Evolutionary conservation across 768 basidiomycete genomes (phyloP).

Genomic region (Mycena rosella): DNA sequence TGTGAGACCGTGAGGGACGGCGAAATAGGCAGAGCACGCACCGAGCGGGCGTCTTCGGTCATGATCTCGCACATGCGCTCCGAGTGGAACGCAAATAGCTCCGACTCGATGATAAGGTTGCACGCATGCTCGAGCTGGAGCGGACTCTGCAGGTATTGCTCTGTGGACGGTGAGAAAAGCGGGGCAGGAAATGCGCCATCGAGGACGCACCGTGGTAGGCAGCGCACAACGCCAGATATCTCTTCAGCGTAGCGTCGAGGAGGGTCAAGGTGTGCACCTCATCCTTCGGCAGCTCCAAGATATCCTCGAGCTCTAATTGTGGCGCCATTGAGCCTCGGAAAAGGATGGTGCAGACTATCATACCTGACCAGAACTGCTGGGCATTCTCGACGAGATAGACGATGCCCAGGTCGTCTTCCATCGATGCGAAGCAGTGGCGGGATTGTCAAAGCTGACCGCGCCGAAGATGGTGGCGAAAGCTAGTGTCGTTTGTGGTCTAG

Average conservation of each 20-base stretch:
- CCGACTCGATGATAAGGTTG: slow-evolving; percentile 80
- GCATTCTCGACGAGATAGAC: slow-evolving; percentile 86
- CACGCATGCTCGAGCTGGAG: slow-evolving; percentile 90
- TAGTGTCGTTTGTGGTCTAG: too few relatives aligned
- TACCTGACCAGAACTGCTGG: slow-evolving; percentile 94
- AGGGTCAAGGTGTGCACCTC: slow-evolving; percentile 74
- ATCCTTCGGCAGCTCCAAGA: slow-evolving; percentile 74
- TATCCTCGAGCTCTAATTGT: slow-evolving; percentile 86
- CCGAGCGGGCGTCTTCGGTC: slow-evolving; percentile 74
- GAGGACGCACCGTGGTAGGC: slow-evolving; percentile 83
- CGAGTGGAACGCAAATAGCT: slow-evolving; percentile 91
- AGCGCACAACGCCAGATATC: slow-evolving; percentile 84
- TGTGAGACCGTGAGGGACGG: slow-evolving; percentile 25
- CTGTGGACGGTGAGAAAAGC: slow-evolving; percentile 47
- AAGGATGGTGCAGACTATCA: slow-evolving; percentile 42
- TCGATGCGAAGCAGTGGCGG: too few relatives aligned
- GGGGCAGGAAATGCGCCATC: not conserved
- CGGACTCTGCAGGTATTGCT: slow-evolving; percentile 87
- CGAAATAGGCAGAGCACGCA: slow-evolving; percentile 51
- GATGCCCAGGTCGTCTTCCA: slow-evolving; percentile 81
- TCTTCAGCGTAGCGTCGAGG: slow-evolving; percentile 83
- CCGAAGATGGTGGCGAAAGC: too few relatives aligned
- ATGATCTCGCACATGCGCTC: slow-evolving; percentile 91
- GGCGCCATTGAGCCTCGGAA: slow-evolving; percentile 9
- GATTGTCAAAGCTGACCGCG: too few relatives aligned